Base-by-base conservation (phyloP, 169 alveolate genomes). In the Cryptosporidium sp. region DNA sequence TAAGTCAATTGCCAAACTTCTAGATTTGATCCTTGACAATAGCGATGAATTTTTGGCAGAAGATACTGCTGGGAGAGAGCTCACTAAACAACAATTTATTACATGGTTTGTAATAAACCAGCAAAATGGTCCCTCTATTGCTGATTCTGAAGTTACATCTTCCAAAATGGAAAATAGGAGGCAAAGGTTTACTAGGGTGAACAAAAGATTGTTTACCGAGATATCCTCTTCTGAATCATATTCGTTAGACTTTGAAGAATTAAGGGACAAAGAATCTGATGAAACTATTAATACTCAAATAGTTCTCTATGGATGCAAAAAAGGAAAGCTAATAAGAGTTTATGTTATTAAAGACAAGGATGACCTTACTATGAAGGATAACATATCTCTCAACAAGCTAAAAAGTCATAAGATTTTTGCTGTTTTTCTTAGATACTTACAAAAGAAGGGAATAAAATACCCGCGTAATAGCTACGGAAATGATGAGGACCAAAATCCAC, bases 81-180 rank as follows among this genome's bases (percentile, higher is more conserved):
- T 80, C 18, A 80, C 89, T 29, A 80, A 80, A 65, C 89, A 80
- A 80, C 89, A 80, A 51, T 80, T 80, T 65, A 67, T 80, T 31
- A 80, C 89, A 10, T 80, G 89, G 89, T 80, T 62, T 62, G 89
- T 80, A 18, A 80, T 80, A 5, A 80, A 80, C 45, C 89, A 80
- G 39, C 89, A 80, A 60, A 60, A 60, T 80, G 89, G 89, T 5
- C 89, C 89, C 3, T 80, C 89, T 18, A 80, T 62, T 18, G 75
- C 65, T 80, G 89, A 80, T 14, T 33, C 89, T 60, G 73, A 60
- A 61, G 67, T 53, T 56, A 1, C 29, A 6, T 31, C 75, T 16
- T 51, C 73, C 33, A 62, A 60, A 45, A 53, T 42, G 29, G 80
- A 62, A n/a, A 75, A 80, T 67, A 80, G 45, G 31, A 60, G 89